A percentile compares a stretch with the other conserved stretches of the same genome.
These are phyloP conservation scores for Cutaneotrichosporon arboriforme DNA, from an alignment of 1,284 basidiomycete genomes.

Conservation along the genomic window DNA sequence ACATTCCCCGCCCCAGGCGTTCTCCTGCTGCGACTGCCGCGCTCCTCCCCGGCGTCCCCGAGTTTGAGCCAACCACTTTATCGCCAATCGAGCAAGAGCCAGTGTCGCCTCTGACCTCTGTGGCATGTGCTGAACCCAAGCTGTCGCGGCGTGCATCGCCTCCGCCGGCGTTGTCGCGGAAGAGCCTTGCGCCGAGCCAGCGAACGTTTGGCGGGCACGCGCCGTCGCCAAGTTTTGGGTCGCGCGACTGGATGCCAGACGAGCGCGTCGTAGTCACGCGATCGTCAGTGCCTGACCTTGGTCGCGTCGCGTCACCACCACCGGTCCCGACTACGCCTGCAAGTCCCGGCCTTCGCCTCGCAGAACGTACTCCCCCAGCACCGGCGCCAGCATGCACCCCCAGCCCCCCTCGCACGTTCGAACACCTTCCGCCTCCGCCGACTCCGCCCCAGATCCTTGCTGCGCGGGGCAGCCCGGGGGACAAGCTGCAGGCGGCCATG, in stretches of 20 bases:
- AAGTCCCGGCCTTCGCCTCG: background rate
- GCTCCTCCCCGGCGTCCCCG: background rate
- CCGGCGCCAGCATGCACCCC: background rate
- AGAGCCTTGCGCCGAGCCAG: background rate
- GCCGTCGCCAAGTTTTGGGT: background rate
- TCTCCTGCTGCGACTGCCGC: background rate
- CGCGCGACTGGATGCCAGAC: slow-evolving; percentile 11
- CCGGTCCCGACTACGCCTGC: background rate
- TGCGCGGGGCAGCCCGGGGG: background rate
- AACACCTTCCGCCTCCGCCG: background rate
- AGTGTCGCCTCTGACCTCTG: background rate
- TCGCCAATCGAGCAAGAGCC: slow-evolving; percentile 3
- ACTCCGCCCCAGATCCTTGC: background rate
- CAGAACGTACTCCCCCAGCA: background rate
- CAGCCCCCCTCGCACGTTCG: background rate
- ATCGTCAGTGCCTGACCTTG: slow-evolving; percentile 8
- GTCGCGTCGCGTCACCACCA: background rate
- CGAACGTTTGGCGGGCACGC: slow-evolving; percentile 1
- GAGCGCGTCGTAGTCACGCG: slow-evolving; percentile 10
- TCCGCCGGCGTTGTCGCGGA: too few relatives aligned
- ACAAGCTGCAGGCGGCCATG: background rate
- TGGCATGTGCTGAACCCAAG: background rate
- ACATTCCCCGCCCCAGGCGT: background rate
- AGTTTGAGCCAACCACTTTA: background rate
- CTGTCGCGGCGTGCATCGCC: too few relatives aligned